Evolutionary conservation across 1,139 yeast species (phyloP).

Genomic region (Yamadazyma diddensiae): DNA sequence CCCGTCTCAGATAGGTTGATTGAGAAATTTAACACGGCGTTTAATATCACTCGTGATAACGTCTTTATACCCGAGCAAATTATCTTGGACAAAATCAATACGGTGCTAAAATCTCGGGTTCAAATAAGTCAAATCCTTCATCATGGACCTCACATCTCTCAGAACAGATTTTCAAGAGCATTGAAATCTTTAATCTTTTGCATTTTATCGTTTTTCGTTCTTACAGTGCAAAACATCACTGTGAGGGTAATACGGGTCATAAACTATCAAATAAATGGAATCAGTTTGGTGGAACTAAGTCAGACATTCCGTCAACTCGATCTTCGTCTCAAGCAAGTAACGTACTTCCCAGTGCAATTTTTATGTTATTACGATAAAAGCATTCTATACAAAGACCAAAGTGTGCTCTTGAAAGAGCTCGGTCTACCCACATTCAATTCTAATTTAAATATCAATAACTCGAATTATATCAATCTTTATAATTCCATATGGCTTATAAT

Average conservation of each 20-base stretch:
- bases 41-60: background rate
- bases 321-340: slow-evolving; percentile 70
- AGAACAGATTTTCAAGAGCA: background rate
- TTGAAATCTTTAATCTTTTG: slow-evolving; percentile 5
- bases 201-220: slow-evolving; percentile 13
- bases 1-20: slow-evolving; percentile 1
- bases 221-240: slow-evolving; percentile 18
- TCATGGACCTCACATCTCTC: too few relatives aligned
- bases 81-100: slow-evolving; percentile 34
- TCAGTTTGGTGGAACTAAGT: slow-evolving; percentile 41
- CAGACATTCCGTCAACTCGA: slow-evolving; percentile 78
- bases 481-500: slow-evolving; percentile 85
- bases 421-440: slow-evolving; percentile 38
- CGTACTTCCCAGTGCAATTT: slow-evolving; percentile 81
- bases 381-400: slow-evolving; percentile 25
- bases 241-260: slow-evolving; percentile 22
- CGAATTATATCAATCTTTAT: slow-evolving; percentile 83
- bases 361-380: slow-evolving; percentile 45
- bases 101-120: slow-evolving; percentile 23
- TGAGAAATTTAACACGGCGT: background rate
- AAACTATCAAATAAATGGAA: slow-evolving; percentile 21
- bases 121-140: slow-evolving; percentile 4
- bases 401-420: slow-evolving; percentile 22
- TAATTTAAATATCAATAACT: slow-evolving; percentile 44
- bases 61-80: slow-evolving; percentile 23